Evolutionary conservation across 495 filamentous ascomycete species (phyloP), one percentile per base, ranked within the genome.

Genomic region (Clavariopsis aquatica): DNA sequence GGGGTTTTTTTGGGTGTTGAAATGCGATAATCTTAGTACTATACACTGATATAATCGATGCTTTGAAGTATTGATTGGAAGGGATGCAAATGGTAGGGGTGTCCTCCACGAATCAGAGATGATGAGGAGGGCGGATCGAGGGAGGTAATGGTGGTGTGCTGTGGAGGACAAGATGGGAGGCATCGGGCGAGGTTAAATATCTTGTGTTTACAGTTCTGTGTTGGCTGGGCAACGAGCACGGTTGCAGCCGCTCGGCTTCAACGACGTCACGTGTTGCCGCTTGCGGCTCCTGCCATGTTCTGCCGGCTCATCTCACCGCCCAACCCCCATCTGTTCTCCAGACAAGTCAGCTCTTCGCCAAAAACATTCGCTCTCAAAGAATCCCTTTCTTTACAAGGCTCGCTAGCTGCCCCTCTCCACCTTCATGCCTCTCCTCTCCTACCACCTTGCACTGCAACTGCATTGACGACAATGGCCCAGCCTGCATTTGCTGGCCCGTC

Each of bases 61-160:
- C 52, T 60, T 57, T 28, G 54, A 64, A 64, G 57, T 66, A 72
- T 71, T 73, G 71, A 73, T 78, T 76, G 74, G 60, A 77, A 73
- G 71, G 71, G 69, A 77, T 43, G 38, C 38, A 43, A 17, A 64
- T 57, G 43, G 43, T 19, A 78, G 72, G 59, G 71, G 60, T 52
- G 60, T 4, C 17, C 9, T 34, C 26, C 43, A 52, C 57, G 47
- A 60, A 65, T 55, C 64, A n/a, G 19, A 49, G 9, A 60, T 62
- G 66, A 65, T 27, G 62, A 69, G 59, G 54, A 69, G 63, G 62
- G 62, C 51, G 62, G 68, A 43, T 64, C 60, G 43, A 71, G 49
- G 38, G 51, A 66, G 53, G 46, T 57, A 57, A 66, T n/a, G 59
- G 26, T 62, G 60, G 63, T 52, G 41, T 49, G 60, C 51, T 54